phyloP scores from a whole-genome alignment of 192 early-diverging fungal genomes.

The Podila minutissima region DNA sequence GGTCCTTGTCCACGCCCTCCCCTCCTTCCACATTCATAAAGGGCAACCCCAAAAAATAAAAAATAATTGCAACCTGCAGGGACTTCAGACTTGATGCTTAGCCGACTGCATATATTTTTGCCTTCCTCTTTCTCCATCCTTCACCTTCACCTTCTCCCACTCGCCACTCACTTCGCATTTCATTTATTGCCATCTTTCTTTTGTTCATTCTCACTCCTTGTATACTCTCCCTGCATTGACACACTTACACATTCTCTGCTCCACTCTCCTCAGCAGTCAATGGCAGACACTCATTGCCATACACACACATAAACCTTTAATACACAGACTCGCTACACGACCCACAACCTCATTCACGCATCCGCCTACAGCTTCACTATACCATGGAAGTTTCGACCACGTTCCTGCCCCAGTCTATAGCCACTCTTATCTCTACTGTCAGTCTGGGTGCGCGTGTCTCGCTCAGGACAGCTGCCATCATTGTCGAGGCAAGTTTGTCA shows the following conservation, averaged over 20 bases:
- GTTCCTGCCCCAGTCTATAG: slow-evolving; percentile 66
- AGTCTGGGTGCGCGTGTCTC: slow-evolving; percentile 70
- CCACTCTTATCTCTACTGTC: slow-evolving; percentile 66
- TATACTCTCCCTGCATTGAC: no score
- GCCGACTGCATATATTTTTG: no score
- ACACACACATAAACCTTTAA: background rate
- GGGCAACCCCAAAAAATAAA: no score
- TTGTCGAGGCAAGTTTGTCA: slow-evolving; percentile 60
- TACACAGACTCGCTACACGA: background rate
- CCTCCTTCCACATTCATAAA: no score
- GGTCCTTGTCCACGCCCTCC: no score
- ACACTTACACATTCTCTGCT: background rate
- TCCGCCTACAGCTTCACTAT: background rate
- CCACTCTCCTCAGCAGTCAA: background rate
- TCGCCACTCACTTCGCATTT: no score
- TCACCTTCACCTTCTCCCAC: no score
- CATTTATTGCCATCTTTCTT: no score
- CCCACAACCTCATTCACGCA: background rate
- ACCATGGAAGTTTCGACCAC: slow-evolving; percentile 52
- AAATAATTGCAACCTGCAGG: no score
- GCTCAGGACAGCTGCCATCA: slow-evolving; percentile 63
- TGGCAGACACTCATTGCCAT: background rate
- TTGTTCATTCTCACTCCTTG: no score
- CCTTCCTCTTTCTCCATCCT: no score
- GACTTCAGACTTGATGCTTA: no score